phyloP scores from a whole-genome alignment of 2,329 filamentous ascomycete genomes.

The Clathrospora elynae region DNA sequence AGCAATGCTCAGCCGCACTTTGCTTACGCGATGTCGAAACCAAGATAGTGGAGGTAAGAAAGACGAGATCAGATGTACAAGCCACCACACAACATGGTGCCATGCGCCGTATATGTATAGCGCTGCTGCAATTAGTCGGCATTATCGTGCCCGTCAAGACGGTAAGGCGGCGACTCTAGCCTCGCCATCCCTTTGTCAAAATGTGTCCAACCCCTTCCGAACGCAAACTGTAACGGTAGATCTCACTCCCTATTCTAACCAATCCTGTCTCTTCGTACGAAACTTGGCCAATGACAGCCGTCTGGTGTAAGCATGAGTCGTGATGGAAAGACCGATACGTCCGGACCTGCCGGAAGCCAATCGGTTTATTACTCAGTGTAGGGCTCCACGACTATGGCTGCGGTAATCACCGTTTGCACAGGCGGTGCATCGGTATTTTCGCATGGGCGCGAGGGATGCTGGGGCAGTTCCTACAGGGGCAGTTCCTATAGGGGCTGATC shows the following conservation, averaged over 20 bases:
- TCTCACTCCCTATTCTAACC: no score
- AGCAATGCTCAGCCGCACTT: not conserved
- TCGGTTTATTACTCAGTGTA: not conserved
- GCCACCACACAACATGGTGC: conserved; percentile 3
- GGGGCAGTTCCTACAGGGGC: no score
- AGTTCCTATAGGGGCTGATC: no score
- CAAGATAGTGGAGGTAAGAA: not conserved
- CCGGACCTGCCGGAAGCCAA: not conserved
- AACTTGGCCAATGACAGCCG: no score
- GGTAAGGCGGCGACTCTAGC: conserved; percentile 14
- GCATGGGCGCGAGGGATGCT: not conserved
- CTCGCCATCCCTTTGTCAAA: conserved; percentile 1
- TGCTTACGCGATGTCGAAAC: not conserved
- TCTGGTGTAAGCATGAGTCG: no score
- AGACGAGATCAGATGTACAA: not conserved
- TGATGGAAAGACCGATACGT: not conserved
- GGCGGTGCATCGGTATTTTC: not conserved
- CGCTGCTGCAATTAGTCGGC: conserved; percentile 6
- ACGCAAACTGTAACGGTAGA: conserved; percentile 3
- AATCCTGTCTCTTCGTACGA: no score
- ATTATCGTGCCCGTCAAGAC: conserved; percentile 6
- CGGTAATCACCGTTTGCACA: not conserved
- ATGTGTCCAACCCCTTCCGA: conserved; percentile 6
- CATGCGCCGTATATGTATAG: conserved; percentile 6
- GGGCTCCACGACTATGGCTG: not conserved